These are phyloP conservation scores for Ogataea degrootiae DNA, from an alignment of 805 yeast species.

Conservation along the genomic window DNA sequence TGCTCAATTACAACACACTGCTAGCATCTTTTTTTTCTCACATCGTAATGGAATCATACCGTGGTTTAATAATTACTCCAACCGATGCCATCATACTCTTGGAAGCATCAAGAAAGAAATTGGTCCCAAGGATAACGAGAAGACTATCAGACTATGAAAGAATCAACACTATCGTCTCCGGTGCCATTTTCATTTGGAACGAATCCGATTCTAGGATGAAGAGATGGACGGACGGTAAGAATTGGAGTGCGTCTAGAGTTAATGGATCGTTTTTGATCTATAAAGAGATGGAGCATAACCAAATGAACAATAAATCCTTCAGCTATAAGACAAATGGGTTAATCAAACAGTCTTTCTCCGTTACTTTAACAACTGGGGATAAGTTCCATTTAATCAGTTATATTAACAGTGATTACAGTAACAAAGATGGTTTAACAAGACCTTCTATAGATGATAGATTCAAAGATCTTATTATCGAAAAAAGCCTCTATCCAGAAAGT, in stretches of 20 bases:
- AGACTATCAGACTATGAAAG: conserved; percentile 56
- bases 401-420: conserved; percentile 17
- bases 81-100: conserved; percentile 60
- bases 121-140: conserved; percentile 55
- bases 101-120: conserved; percentile 57
- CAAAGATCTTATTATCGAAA: conserved; percentile 18
- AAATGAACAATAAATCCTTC: conserved; percentile 26
- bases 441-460: conserved; percentile 44
- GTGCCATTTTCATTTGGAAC: conserved; percentile 68
- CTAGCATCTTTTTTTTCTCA: too few species aligned
- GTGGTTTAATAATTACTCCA: conserved; percentile 52
- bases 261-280: conserved; percentile 58
- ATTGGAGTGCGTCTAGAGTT: conserved; percentile 71
- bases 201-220: conserved; percentile 67
- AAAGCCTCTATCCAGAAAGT: conserved; percentile 18
- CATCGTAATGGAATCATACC: conserved; percentile 42
- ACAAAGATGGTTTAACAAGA: conserved; percentile 22
- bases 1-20: too few species aligned
- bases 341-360: conserved; percentile 59
- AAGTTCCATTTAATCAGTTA: conserved; percentile 62
- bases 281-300: conserved; percentile 49
- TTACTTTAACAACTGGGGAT: conserved; percentile 46
- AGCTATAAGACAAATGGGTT: conserved; percentile 48
- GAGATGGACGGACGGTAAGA: conserved; percentile 75
- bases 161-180: conserved; percentile 42